Evolutionary conservation across 1,139 yeast species (phyloP).

Genomic region (Pneumocystis murina): DNA sequence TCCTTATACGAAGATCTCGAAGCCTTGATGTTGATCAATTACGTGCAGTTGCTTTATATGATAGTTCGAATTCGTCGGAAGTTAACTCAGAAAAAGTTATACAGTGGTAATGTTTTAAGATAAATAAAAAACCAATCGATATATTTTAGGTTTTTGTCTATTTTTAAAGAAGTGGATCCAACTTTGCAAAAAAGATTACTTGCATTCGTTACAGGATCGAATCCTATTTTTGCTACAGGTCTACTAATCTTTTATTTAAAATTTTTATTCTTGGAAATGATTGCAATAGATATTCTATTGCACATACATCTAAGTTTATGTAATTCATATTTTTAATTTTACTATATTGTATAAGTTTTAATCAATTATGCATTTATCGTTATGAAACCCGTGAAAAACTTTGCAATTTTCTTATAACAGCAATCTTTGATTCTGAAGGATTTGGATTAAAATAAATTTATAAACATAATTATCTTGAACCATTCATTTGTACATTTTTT

Average conservation of each 20-base stretch:
- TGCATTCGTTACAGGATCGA: conserved; percentile 77
- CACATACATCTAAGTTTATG: conserved; percentile 54
- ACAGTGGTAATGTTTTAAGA: neutral
- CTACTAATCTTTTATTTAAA: conserved; percentile 51
- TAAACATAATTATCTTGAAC: neutral
- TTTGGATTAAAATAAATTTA: neutral
- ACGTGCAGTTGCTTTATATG: conserved; percentile 55
- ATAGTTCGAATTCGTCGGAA: conserved; percentile 3
- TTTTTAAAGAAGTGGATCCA: conserved; percentile 34
- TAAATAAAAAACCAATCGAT: conserved; percentile 14
- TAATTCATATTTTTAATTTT: conserved; percentile 26
- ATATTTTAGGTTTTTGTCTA: conserved; percentile 75
- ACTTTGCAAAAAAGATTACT: conserved; percentile 46
- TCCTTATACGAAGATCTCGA: conserved; percentile 64
- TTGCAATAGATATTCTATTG: conserved; percentile 49
- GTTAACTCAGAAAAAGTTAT: neutral
- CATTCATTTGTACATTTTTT: neutral
- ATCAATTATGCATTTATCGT: neutral
- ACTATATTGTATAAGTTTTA: conserved; percentile 49
- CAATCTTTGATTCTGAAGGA: neutral
- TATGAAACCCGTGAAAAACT: neutral
- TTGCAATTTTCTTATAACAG: neutral
- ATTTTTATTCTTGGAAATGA: conserved; percentile 41
- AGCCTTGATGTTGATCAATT: conserved; percentile 53
- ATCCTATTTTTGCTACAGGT: conserved; percentile 86